Conservation (phyloP, 2,329 filamentous ascomycete species). For the Orbilia ellipsospora region DNA sequence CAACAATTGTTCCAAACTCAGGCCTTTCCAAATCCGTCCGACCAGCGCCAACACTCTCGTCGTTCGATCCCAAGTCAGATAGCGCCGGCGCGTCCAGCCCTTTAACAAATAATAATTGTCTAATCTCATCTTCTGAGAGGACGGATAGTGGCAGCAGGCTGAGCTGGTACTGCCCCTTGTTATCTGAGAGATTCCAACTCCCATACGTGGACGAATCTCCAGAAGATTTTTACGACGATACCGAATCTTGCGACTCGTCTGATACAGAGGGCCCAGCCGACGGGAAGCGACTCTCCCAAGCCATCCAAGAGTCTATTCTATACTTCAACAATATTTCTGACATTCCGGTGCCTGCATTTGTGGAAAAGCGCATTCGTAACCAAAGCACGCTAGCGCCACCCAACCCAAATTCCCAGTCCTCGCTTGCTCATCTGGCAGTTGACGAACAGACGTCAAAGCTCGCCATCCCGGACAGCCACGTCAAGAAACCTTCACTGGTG, state of each 20-base stretch:
- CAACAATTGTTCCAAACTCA: constrained; percentile 6
- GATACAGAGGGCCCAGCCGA: constrained; percentile 40
- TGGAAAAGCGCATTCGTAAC: constrained; percentile 33
- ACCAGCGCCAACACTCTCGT: constrained; percentile 30
- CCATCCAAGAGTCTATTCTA: constrained; percentile 54
- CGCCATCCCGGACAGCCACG: constrained; percentile 31
- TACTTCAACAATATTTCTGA: constrained; percentile 51
- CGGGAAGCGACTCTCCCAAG: constrained; percentile 34
- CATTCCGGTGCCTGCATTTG: constrained; percentile 52
- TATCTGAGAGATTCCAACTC: constrained; percentile 47
- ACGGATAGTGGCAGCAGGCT: constrained; percentile 45
- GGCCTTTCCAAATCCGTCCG: constrained; percentile 24
- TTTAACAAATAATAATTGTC: constrained; percentile 10
- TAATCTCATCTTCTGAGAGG: constrained; percentile 30
- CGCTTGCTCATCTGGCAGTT: constrained; percentile 12
- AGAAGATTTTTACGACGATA: constrained; percentile 36
- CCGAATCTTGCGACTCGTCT: constrained; percentile 45
- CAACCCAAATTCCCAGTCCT: constrained; percentile 37
- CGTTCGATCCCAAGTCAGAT: constrained; percentile 31
- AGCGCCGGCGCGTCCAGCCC: constrained; percentile 8
- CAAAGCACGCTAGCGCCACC: constrained; percentile 36
- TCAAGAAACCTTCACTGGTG: constrained; percentile 55
- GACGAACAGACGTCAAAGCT: constrained; percentile 6
- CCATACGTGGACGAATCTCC: constrained; percentile 42
- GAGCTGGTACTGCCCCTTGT: constrained; percentile 48